Conservation (phyloP, 2,329 filamentous ascomycete genomes). For the Eurotiales sp. region DNA sequence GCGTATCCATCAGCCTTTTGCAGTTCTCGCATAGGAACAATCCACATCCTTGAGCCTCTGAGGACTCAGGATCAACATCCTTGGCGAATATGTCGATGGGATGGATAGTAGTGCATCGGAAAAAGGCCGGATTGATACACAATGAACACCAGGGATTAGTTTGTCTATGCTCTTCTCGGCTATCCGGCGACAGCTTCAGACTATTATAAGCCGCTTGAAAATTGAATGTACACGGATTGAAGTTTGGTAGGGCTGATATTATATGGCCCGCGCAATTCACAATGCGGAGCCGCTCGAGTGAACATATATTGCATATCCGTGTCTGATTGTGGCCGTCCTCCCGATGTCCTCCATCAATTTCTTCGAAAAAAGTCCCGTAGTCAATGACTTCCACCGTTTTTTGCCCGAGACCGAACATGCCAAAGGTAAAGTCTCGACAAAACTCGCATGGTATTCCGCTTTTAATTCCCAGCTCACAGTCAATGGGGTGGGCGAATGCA, state of each 20-base stretch:
- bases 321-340: slow-evolving; percentile 28
- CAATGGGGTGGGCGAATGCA: slow-evolving; percentile 8
- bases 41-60: slow-evolving; percentile 24
- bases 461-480: slow-evolving; percentile 10
- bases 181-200: slow-evolving; percentile 14
- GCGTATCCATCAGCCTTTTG: slow-evolving; percentile 16
- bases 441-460: slow-evolving; percentile 33
- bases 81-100: slow-evolving; percentile 14
- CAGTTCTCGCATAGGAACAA: slow-evolving; percentile 29
- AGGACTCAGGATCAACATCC: slow-evolving; percentile 13
- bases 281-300: slow-evolving; percentile 30
- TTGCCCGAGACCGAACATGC: slow-evolving; percentile 37
- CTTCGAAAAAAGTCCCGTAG: slow-evolving; percentile 35
- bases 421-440: slow-evolving; percentile 38
- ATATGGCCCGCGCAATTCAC: slow-evolving; percentile 31
- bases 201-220: slow-evolving; percentile 24
- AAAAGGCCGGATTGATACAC: slow-evolving; percentile 38
- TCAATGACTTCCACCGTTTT: slow-evolving; percentile 32
- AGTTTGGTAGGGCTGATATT: slow-evolving; percentile 23
- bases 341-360: slow-evolving; percentile 37
- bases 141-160: slow-evolving; percentile 37
- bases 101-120: slow-evolving; percentile 27
- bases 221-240: slow-evolving; percentile 19
- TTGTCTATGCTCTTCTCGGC: slow-evolving; percentile 10
- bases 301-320: slow-evolving; percentile 38